A percentile compares a stretch with the other conserved stretches of the same genome.
Conservation (phyloP, 257 asterid genomes). For the Fraxinus quadrangulata region DNA sequence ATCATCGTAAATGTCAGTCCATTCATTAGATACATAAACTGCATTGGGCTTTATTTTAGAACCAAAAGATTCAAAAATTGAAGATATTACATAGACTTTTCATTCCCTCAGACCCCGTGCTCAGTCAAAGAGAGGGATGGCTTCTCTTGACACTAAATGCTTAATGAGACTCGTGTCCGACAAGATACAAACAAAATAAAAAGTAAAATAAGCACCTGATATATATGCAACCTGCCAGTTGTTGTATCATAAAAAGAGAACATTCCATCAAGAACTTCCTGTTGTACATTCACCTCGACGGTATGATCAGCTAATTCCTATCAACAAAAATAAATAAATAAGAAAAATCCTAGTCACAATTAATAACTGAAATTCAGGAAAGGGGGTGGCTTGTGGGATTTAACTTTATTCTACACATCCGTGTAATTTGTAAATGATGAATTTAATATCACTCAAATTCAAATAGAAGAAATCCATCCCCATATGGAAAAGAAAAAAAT, state of each 20-base stretch:
- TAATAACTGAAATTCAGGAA: background rate
- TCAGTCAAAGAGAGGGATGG: background rate
- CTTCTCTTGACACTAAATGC: background rate
- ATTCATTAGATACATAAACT: background rate
- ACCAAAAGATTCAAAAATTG: background rate
- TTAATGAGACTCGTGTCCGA: background rate
- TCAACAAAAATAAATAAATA: background rate
- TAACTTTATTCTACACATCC: too few relatives aligned
- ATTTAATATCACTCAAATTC: background rate
- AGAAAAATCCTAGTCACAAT: slow-evolving; percentile 5
- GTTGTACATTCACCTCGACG: slow-evolving; percentile 68
- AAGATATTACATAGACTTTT: background rate
- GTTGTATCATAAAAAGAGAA: slow-evolving; percentile 84
- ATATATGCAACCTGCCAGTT: slow-evolving; percentile 67
- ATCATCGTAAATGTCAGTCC: background rate
- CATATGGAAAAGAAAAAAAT: background rate
- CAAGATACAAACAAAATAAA: background rate
- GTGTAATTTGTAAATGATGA: too few relatives aligned
- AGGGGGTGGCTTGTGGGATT: too few relatives aligned
- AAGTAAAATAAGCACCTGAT: slow-evolving; percentile 55
- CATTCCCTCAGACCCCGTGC: background rate
- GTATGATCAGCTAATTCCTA: slow-evolving; percentile 81
- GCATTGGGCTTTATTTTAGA: background rate
- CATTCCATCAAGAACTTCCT: slow-evolving; percentile 74
- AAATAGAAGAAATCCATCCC: background rate